phyloP scores from a whole-genome alignment of 1,284 basidiomycete species.

The Heterobasidion irregulare region DNA sequence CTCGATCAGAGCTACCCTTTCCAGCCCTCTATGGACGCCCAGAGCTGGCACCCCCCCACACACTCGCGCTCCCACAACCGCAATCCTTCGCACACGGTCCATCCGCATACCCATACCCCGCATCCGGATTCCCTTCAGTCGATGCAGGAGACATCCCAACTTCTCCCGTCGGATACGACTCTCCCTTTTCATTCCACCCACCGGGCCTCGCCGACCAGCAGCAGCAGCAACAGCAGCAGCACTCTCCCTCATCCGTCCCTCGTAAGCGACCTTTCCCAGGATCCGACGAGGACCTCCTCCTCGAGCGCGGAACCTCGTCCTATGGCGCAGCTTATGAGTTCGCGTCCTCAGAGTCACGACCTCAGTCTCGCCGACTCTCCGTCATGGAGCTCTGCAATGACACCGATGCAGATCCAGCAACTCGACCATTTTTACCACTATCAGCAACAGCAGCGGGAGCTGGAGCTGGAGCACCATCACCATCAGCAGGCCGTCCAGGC shows the following conservation, averaged over 20 bases:
- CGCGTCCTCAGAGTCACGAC: slow-evolving; percentile 46
- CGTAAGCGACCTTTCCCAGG: slow-evolving; percentile 59
- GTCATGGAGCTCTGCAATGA: slow-evolving; percentile 83
- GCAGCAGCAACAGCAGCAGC: slow-evolving; percentile 5
- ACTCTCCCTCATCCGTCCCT: slow-evolving; percentile 23
- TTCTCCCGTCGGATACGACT: slow-evolving; percentile 30
- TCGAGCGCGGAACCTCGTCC: slow-evolving; percentile 21
- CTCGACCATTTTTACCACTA: slow-evolving; percentile 28
- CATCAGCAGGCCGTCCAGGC: slow-evolving; percentile 12
- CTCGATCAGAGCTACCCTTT: slow-evolving; percentile 35
- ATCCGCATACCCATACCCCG: background rate
- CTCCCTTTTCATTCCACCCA: slow-evolving; percentile 77
- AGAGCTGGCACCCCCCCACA: slow-evolving; percentile 19
- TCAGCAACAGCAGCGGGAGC: slow-evolving; percentile 11
- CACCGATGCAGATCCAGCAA: slow-evolving; percentile 27
- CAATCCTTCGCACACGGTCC: slow-evolving; percentile 2
- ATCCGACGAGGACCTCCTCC: slow-evolving; percentile 29
- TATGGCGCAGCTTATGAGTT: slow-evolving; percentile 30
- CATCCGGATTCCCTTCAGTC: slow-evolving; percentile 9
- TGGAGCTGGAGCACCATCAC: slow-evolving; percentile 20
- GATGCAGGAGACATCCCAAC: slow-evolving; percentile 18
- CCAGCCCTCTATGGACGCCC: slow-evolving; percentile 27
- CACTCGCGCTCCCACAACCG: slow-evolving; percentile 1
- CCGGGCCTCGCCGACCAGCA: slow-evolving; percentile 38
- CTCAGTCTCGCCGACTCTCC: slow-evolving; percentile 67